Conservation (phyloP, 2,329 filamentous ascomycete genomes). For the Paraphaeosphaeria minitans region DNA sequence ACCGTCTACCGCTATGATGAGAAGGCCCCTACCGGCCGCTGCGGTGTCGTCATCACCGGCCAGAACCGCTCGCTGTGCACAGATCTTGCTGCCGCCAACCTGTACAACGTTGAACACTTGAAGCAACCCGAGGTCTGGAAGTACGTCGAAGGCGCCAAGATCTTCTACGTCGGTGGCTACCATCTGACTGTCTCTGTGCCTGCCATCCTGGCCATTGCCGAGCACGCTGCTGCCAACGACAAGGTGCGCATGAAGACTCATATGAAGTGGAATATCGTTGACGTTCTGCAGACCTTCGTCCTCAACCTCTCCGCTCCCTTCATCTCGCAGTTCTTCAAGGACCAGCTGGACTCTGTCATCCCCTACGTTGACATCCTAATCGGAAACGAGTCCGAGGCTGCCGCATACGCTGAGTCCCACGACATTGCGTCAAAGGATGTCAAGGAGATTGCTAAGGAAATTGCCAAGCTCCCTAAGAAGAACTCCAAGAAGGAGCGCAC, state of each 20-base stretch:
- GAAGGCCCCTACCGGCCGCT: slow-evolving; percentile 83
- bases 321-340: slow-evolving; percentile 98
- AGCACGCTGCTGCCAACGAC: slow-evolving; percentile 86
- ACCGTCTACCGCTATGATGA: slow-evolving; percentile 95
- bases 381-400: slow-evolving; percentile 95
- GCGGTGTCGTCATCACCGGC: slow-evolving; percentile 94
- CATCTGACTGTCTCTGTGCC: slow-evolving; percentile 96
- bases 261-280: neutral
- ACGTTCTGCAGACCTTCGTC: slow-evolving; percentile 66
- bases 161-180: slow-evolving; percentile 94
- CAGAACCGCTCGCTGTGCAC: slow-evolving; percentile 95
- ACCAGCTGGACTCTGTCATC: slow-evolving; percentile 81
- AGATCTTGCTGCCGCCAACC: slow-evolving; percentile 93
- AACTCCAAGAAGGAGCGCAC: slow-evolving; percentile 83
- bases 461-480: slow-evolving; percentile 90
- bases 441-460: slow-evolving; percentile 80
- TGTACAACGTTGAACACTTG: slow-evolving; percentile 93
- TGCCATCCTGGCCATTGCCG: slow-evolving; percentile 85
- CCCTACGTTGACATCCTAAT: slow-evolving; percentile 96
- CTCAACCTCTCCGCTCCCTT: slow-evolving; percentile 95
- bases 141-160: slow-evolving; percentile 83
- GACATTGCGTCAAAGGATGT: slow-evolving; percentile 75
- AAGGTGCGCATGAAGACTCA: slow-evolving; percentile 63
- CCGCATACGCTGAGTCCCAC: slow-evolving; percentile 84
- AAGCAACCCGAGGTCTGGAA: slow-evolving; percentile 91